These are phyloP conservation scores for Pistacia atlantica DNA, from an alignment of 345 rosid genomes.

Conservation along the genomic window DNA sequence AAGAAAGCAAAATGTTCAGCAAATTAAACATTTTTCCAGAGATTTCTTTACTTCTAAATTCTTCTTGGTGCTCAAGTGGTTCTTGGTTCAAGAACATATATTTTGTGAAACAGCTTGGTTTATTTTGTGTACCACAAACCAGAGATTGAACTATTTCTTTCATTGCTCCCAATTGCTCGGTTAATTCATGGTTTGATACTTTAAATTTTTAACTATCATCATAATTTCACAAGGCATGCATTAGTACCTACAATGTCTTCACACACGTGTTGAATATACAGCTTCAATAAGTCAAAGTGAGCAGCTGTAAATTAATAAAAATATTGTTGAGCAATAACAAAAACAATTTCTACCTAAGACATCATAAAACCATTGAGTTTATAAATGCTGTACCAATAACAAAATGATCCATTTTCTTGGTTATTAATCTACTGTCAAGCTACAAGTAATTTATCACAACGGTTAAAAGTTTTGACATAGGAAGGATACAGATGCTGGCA, in stretches of 20 bases:
- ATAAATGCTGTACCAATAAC: not conserved
- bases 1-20: not conserved
- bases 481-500: not conserved
- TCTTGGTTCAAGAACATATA: not conserved
- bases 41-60: not conserved
- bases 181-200: not conserved
- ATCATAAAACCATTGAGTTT: not conserved
- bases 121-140: slow-evolving; percentile 4
- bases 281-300: not conserved
- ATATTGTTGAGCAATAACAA: not conserved
- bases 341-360: not conserved
- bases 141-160: slow-evolving; percentile 2
- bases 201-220: not conserved
- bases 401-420: not conserved
- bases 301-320: not conserved
- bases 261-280: not conserved
- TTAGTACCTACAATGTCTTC: not conserved
- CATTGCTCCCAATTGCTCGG: not conserved
- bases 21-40: not conserved
- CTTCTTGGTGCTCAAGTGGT: not conserved
- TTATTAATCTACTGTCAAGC: not conserved
- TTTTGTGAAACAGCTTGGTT: not conserved
- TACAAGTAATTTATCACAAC: not conserved
- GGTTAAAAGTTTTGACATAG: not conserved
- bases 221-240: not conserved